Conservation (phyloP, 257 asterid genomes). For the Lycium barbarum region DNA sequence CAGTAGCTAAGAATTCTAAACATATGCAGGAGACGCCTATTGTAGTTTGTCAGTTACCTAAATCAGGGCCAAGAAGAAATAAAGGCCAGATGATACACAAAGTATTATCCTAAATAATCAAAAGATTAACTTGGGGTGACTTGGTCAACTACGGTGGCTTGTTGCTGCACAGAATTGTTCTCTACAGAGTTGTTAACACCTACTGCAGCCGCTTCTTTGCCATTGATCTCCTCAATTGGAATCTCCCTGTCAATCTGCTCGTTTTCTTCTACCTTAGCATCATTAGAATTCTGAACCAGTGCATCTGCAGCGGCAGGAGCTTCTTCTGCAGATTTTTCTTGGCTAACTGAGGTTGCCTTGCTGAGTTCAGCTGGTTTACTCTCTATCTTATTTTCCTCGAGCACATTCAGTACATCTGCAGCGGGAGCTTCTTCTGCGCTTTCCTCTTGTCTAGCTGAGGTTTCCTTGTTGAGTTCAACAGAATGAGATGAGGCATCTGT, state of each 20-base stretch:
- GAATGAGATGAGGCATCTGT: conserved; percentile 5
- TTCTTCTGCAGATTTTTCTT: too few species aligned
- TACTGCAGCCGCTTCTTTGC: background rate
- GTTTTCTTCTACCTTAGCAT: background rate
- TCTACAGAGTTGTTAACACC: background rate
- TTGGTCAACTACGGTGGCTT: background rate
- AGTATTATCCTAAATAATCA: background rate
- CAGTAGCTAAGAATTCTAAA: background rate
- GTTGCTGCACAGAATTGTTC: background rate
- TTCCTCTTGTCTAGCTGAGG: too few species aligned
- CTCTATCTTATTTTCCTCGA: too few species aligned
- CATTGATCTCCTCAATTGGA: conserved; percentile 21
- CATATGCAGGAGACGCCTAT: background rate
- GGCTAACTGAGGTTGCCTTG: too few species aligned
- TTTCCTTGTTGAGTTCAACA: background rate
- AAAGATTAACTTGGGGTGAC: conserved; percentile 16
- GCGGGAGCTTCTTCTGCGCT: too few species aligned
- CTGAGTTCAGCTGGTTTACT: too few species aligned
- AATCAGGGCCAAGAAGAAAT: conserved; percentile 12
- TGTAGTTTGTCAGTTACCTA: conserved; percentile 6
- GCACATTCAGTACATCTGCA: too few species aligned
- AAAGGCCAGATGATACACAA: background rate
- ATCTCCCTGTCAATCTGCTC: conserved; percentile 4
- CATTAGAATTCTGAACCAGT: background rate
- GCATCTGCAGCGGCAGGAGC: background rate